Percentiles rank a stretch among this genome's conserved stretches.
These are phyloP conservation scores for Leishmania amazonensis DNA, from an alignment of 208 protist species.

Conservation along the genomic window DNA sequence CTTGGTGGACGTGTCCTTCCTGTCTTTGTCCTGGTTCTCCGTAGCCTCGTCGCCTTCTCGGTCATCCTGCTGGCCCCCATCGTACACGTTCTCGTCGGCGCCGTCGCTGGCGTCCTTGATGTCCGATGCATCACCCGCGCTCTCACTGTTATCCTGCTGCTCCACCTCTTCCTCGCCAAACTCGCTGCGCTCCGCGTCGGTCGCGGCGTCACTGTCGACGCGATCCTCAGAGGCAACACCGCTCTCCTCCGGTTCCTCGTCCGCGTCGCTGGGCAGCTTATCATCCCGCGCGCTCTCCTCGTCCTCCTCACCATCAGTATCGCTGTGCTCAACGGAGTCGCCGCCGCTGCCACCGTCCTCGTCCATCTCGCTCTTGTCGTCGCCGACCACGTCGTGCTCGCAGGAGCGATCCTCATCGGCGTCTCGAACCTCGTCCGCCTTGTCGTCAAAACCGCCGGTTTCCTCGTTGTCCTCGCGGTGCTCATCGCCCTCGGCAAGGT, in stretches of 20 bases:
- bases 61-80: constrained; percentile 87
- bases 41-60: constrained; percentile 74
- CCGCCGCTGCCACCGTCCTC: constrained; percentile 35
- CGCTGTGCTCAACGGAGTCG: constrained; percentile 43
- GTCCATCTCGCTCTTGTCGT: constrained; percentile 47
- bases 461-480: constrained; percentile 63
- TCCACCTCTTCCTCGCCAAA: constrained; percentile 47
- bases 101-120: constrained; percentile 50
- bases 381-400: constrained; percentile 78
- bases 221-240: constrained; percentile 44
- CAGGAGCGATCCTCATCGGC: constrained; percentile 67
- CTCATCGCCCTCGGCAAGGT: constrained; percentile 57
- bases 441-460: constrained; percentile 85
- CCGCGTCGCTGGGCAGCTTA: constrained; percentile 34
- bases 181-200: constrained; percentile 36
- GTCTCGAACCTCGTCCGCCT: constrained; percentile 81
- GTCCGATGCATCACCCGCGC: constrained; percentile 35
- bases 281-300: constrained; percentile 48
- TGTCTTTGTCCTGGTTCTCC: constrained; percentile 63
- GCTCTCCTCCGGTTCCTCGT: constrained; percentile 40
- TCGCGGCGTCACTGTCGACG: constrained; percentile 43
- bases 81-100: constrained; percentile 79
- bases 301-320: constrained; percentile 74
- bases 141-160: constrained; percentile 31
- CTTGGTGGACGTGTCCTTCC: constrained; percentile 50